Conservation (phyloP, 73 alveolate species). For the Paramecium octaurelia region DNA sequence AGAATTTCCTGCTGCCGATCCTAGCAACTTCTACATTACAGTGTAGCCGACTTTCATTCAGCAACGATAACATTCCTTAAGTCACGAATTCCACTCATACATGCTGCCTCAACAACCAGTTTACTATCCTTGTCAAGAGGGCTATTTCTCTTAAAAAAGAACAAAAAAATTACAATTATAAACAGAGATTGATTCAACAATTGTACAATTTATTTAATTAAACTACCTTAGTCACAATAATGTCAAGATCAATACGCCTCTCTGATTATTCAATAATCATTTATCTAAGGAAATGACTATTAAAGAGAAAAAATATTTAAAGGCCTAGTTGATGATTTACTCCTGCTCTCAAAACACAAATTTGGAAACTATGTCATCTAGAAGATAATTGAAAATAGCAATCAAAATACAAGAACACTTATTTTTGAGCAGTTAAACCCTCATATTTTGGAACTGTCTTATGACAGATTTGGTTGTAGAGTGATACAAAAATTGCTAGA, state of each 20-base stretch:
- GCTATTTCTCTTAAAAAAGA: conserved; percentile 30
- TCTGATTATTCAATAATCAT: background rate
- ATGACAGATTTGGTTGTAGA: conserved; percentile 41
- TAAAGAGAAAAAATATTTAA: conserved; percentile 20
- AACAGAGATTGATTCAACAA: background rate
- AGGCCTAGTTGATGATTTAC: conserved; percentile 10
- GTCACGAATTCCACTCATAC: conserved; percentile 3
- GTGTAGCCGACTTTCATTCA: background rate
- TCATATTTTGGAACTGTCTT: background rate
- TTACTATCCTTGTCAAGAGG: background rate
- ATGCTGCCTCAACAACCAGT: background rate
- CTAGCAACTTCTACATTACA: background rate
- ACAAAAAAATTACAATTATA: background rate
- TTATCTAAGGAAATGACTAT: background rate
- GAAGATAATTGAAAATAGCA: background rate
- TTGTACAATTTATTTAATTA: background rate
- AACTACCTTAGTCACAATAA: background rate
- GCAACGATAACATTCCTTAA: background rate
- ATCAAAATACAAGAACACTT: background rate
- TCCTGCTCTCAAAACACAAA: conserved; percentile 4
- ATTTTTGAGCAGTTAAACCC: background rate
- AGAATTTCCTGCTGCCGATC: conserved; percentile 33
- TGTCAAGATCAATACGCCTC: conserved; percentile 48
- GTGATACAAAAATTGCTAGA: conserved; percentile 22
- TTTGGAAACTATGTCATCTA: conserved; percentile 47